Percentiles rank a stretch among this genome's conserved stretches.
Conservation (phyloP, 2,329 filamentous ascomycete genomes). For the Colletotrichum scovillei region DNA sequence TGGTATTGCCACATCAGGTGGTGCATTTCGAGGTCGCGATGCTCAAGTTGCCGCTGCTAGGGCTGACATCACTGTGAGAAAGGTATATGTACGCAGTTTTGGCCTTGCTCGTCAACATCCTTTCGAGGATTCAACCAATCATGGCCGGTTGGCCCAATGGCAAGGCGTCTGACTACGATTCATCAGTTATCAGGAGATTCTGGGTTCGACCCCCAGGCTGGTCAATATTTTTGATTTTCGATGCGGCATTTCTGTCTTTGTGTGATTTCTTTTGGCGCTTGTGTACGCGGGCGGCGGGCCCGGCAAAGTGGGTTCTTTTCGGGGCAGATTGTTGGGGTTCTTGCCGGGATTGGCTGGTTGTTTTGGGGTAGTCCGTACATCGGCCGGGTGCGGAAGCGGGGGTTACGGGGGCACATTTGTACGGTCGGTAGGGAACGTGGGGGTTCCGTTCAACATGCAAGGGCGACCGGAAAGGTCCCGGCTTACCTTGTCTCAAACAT, state of each 20-base stretch:
- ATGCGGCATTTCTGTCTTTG: background rate
- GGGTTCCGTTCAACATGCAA: no score
- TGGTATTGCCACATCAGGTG: no score
- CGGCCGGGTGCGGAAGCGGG: no score
- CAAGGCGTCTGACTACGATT: conserved; percentile 57
- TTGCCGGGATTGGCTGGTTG: background rate
- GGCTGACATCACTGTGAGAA: no score
- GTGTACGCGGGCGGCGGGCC: background rate
- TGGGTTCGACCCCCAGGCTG: conserved; percentile 36
- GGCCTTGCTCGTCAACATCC: fast-evolving
- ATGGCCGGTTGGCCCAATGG: conserved; percentile 48
- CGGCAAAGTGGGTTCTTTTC: background rate
- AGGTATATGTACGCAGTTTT: fast-evolving
- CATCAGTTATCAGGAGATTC: conserved; percentile 28
- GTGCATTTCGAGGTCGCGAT: no score
- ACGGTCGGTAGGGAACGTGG: background rate
- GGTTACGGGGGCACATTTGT: background rate
- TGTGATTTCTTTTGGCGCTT: background rate
- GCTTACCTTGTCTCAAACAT: no score
- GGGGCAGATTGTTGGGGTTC: background rate
- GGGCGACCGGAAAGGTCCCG: no score
- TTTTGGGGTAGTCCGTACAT: background rate
- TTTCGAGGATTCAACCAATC: background rate
- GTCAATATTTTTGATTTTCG: background rate
- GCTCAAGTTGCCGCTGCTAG: no score